Evolutionary conservation across 176 grass and related monocot genomes (phyloP).

Genomic region (Triticum urartu): DNA sequence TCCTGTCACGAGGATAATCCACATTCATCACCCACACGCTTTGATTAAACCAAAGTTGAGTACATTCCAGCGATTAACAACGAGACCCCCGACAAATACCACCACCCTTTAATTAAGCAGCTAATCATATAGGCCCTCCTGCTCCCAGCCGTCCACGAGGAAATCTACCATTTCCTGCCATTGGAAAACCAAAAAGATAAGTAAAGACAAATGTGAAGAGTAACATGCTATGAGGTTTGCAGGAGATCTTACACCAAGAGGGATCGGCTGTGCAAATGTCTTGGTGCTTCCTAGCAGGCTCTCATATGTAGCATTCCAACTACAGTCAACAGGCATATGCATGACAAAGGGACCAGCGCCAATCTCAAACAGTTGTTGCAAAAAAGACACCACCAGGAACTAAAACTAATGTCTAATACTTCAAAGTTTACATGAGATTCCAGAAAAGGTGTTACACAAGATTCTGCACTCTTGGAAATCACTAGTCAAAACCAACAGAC

Average conservation of each 20-base stretch:
- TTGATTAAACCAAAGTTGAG: not conserved
- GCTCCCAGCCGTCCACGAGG: slow-evolving; percentile 87
- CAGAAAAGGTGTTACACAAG: not conserved
- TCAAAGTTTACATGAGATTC: not conserved
- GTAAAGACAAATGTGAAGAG: not conserved
- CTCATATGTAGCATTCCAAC: slow-evolving; percentile 87
- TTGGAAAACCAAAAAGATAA: slow-evolving; percentile 3
- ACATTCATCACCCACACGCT: slow-evolving; percentile 37
- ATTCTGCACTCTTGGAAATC: not conserved
- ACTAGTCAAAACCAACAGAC: slow-evolving; percentile 1
- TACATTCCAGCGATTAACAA: not conserved
- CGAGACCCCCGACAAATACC: not conserved
- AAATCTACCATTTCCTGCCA: slow-evolving; percentile 96
- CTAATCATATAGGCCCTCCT: slow-evolving; percentile 91
- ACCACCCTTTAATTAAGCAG: slow-evolving; percentile 9
- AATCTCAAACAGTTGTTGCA: slow-evolving; percentile 14
- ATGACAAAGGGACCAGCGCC: not conserved
- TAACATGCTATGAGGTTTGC: not conserved
- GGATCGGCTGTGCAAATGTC: slow-evolving; percentile 67
- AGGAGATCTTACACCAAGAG: slow-evolving; percentile 63
- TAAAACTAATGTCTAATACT: not conserved
- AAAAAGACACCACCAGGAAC: slow-evolving; percentile 9
- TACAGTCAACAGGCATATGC: slow-evolving; percentile 23
- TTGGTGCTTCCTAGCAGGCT: slow-evolving; percentile 86
- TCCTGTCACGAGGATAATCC: slow-evolving; percentile 27